Percentiles rank a stretch among this genome's conserved stretches.
These are phyloP conservation scores for Hypoxylon crocopeplum DNA, from an alignment of 495 filamentous ascomycete genomes.

Conservation along the genomic window DNA sequence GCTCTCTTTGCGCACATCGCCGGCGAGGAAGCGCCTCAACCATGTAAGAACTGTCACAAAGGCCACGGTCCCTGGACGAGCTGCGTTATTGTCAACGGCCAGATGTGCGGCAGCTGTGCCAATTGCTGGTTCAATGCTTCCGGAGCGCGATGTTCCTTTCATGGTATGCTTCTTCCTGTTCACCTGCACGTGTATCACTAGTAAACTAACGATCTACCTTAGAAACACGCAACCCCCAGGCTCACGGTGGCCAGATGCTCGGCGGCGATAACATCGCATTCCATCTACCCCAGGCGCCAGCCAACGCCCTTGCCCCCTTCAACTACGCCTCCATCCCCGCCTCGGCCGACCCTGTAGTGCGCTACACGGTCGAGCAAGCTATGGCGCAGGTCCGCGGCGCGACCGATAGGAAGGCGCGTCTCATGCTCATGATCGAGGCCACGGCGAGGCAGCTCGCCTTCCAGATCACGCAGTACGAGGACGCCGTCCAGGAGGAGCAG, in stretches of 20 bases:
- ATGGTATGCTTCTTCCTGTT: constrained; percentile 44
- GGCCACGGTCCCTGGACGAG: constrained; percentile 57
- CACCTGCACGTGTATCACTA: background rate
- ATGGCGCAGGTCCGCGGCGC: constrained; percentile 49
- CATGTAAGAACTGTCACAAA: constrained; percentile 61
- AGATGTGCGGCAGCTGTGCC: constrained; percentile 60
- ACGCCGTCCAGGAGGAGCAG: constrained; percentile 39
- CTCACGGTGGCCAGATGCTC: constrained; percentile 32
- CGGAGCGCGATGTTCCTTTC: constrained; percentile 57
- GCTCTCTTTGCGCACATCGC: constrained; percentile 58
- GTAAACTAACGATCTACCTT: background rate
- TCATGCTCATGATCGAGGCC: constrained; percentile 51
- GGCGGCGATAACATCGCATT: constrained; percentile 31
- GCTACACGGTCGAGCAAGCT: constrained; percentile 47
- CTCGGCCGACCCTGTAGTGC: constrained; percentile 46
- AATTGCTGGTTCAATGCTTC: constrained; percentile 62
- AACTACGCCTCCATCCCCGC: constrained; percentile 40
- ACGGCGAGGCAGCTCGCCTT: constrained; percentile 53
- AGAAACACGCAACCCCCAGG: constrained; percentile 42
- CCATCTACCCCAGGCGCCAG: constrained; percentile 26
- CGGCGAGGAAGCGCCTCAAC: constrained; percentile 48
- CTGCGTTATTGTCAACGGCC: constrained; percentile 56
- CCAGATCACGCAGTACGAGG: constrained; percentile 52
- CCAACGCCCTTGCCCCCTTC: constrained; percentile 36
- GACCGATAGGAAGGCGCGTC: constrained; percentile 48